phyloP scores from a whole-genome alignment of 129 eudicot genomes.

The Chrysanthemum lavandulifolium region DNA sequence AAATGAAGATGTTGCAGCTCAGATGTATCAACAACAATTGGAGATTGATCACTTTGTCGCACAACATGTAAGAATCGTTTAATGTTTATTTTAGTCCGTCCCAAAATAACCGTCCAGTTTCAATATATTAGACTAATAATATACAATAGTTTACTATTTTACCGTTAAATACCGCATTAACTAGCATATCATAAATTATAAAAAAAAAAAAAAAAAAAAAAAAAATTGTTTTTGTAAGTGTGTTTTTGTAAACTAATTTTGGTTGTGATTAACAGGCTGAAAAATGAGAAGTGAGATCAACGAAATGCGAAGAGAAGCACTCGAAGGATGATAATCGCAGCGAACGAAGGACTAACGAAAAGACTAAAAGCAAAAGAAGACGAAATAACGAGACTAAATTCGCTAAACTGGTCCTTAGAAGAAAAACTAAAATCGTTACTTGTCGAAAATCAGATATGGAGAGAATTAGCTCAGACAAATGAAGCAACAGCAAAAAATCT shows the following conservation, averaged over 20 bases:
- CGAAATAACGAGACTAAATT: constrained; percentile 42
- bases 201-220: too few species aligned
- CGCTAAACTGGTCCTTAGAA: constrained; percentile 43
- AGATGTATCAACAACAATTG: constrained; percentile 27
- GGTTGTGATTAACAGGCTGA: constrained; percentile 32
- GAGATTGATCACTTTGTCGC: constrained; percentile 24
- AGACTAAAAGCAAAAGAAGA: constrained; percentile 48
- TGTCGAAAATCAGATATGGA: constrained; percentile 55
- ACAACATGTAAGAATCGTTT: too few species aligned
- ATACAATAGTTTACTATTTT: too few species aligned
- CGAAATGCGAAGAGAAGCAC: constrained; percentile 36
- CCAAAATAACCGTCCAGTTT: neutral
- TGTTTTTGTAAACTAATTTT: neutral
- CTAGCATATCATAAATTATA: too few species aligned
- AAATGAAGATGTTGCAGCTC: constrained; percentile 14
- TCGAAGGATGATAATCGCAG: constrained; percentile 34
- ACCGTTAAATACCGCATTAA: too few species aligned
- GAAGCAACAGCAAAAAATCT: constrained; percentile 62
- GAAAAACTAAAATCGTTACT: constrained; percentile 32
- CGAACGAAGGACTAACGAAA: constrained; percentile 35
- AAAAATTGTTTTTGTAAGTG: too few species aligned
- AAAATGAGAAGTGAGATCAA: constrained; percentile 39
- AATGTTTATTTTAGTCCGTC: too few species aligned
- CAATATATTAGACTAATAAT: too few species aligned
- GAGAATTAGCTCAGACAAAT: constrained; percentile 52